phyloP scores from a whole-genome alignment of 352 stramenopile species.

The Phytopythium chamaehyphon region DNA sequence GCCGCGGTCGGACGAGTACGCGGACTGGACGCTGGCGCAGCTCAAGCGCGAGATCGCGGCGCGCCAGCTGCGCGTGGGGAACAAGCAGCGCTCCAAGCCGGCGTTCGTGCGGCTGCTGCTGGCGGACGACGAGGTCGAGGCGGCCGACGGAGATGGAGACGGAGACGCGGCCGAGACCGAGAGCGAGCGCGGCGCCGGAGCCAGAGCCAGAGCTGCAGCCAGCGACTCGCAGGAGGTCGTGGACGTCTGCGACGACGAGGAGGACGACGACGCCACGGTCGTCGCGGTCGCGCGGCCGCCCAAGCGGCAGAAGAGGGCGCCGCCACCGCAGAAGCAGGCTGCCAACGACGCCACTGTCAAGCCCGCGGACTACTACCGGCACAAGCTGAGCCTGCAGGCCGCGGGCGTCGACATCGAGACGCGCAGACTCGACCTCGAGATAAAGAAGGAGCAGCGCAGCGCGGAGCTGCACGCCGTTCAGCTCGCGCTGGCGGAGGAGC shows the following conservation, averaged over 20 bases:
- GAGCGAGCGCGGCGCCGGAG: background rate
- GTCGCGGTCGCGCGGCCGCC: background rate
- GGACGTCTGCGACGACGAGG: constrained; percentile 17
- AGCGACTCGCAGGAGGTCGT: constrained; percentile 5
- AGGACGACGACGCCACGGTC: constrained; percentile 6
- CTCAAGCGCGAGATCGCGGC: constrained; percentile 53
- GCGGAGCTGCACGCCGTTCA: constrained; percentile 41
- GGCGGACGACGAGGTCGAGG: constrained; percentile 19
- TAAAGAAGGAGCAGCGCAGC: constrained; percentile 31
- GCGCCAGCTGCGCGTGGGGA: constrained; percentile 41
- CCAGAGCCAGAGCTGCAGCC: no score
- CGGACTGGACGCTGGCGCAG: constrained; percentile 43
- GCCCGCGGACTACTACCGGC: constrained; percentile 31
- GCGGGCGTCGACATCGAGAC: constrained; percentile 39
- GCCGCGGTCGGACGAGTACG: constrained; percentile 50
- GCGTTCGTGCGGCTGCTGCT: constrained; percentile 38
- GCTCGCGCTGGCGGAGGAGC: constrained; percentile 40
- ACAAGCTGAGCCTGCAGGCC: constrained; percentile 35
- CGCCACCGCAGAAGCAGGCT: background rate
- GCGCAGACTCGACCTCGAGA: constrained; percentile 39
- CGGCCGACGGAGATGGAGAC: constrained; percentile 1
- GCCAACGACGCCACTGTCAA: background rate
- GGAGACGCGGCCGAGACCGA: no score
- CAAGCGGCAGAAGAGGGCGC: constrained; percentile 1
- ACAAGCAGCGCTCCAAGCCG: constrained; percentile 38